Percentiles rank a stretch among this genome's conserved stretches.
phyloP scores from a whole-genome alignment of 306 rosid genomes.

The Sphenostylis stenocarpa region DNA sequence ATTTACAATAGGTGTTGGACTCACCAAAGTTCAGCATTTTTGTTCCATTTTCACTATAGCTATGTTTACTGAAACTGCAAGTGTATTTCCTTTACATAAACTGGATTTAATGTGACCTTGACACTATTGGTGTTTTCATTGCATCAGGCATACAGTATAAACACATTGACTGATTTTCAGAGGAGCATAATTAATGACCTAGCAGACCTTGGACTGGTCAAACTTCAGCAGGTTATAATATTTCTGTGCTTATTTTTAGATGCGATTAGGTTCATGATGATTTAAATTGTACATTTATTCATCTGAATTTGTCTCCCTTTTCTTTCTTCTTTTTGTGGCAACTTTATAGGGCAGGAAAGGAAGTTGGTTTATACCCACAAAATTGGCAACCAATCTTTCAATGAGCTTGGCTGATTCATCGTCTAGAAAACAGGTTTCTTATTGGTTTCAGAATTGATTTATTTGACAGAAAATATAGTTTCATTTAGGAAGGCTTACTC shows the following conservation, averaged over 20 bases:
- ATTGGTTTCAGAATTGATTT: conserved; percentile 8
- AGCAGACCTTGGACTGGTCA: conserved; percentile 91
- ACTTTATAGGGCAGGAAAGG: conserved; percentile 84
- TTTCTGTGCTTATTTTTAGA: conserved; percentile 32
- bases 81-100: conserved; percentile 9
- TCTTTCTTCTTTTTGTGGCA: conserved; percentile 5
- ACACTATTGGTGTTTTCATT: conserved; percentile 26
- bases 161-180: conserved; percentile 77
- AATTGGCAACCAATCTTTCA: conserved; percentile 94
- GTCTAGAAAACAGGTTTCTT: conserved; percentile 71
- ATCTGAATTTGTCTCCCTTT: background rate
- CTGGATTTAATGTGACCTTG: conserved; percentile 26
- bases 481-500: conserved; percentile 5
- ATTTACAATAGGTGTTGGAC: conserved; percentile 7
- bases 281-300: conserved; percentile 29
- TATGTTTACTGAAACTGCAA: conserved; percentile 12
- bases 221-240: conserved; percentile 83
- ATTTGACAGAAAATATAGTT: conserved; percentile 13
- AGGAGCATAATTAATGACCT: conserved; percentile 74
- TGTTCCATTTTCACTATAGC: background rate
- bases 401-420: conserved; percentile 87
- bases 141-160: conserved; percentile 72
- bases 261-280: conserved; percentile 22
- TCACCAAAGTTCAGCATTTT: conserved; percentile 10
- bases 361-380: conserved; percentile 95